Conservation (phyloP, 208 protist genomes). For the Porcisia hertigi region DNA sequence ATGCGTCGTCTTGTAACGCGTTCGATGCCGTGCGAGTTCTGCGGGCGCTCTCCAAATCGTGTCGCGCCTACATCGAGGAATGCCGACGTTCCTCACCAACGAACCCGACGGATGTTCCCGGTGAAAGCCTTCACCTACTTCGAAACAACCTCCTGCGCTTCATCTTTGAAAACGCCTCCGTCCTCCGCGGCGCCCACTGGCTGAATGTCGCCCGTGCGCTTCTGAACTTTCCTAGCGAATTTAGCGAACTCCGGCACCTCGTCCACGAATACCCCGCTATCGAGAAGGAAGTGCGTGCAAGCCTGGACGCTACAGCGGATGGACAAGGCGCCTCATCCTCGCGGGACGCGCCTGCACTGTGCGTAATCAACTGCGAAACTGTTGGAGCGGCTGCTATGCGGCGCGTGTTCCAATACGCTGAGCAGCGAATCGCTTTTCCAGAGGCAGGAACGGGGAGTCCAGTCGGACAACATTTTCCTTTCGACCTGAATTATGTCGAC, state of each 20-base stretch:
- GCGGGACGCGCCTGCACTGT: background rate
- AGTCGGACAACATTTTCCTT: constrained; percentile 9
- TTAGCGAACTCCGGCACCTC: constrained; percentile 23
- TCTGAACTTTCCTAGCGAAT: constrained; percentile 68
- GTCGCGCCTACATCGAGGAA: constrained; percentile 54
- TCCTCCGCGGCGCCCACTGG: constrained; percentile 81
- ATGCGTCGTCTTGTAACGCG: constrained; percentile 40
- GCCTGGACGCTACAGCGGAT: background rate
- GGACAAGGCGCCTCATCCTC: background rate
- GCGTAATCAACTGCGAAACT: constrained; percentile 20
- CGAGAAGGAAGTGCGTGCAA: constrained; percentile 16
- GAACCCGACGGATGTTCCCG: constrained; percentile 31
- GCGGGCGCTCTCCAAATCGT: constrained; percentile 76
- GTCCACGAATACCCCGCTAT: constrained; percentile 19
- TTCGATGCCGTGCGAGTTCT: constrained; percentile 83
- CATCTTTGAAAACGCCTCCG: constrained; percentile 63
- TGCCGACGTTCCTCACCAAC: constrained; percentile 12
- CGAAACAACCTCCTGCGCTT: constrained; percentile 65
- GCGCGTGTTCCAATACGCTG: constrained; percentile 32
- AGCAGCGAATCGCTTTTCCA: constrained; percentile 7
- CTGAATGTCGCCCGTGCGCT: constrained; percentile 79
- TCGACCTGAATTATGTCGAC: constrained; percentile 24
- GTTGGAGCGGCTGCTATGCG: constrained; percentile 22
- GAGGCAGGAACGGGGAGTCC: background rate
- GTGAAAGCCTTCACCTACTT: constrained; percentile 59